Conservation (phyloP, 495 filamentous ascomycete species). For the Penicillium longicatenatum region DNA sequence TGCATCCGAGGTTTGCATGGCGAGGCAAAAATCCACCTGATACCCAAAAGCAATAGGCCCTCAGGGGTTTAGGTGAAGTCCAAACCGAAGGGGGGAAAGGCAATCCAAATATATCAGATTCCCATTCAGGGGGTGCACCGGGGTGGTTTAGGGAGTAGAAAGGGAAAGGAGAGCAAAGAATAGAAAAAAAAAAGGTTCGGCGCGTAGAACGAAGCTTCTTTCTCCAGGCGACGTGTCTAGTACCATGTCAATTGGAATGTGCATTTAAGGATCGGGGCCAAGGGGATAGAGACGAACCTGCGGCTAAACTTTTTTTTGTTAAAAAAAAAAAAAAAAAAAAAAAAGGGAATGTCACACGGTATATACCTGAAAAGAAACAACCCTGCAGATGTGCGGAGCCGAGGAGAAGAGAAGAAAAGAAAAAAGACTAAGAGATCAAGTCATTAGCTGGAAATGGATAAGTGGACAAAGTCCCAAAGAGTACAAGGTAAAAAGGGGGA, state of each 20-base stretch:
- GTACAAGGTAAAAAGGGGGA: conserved; percentile 35
- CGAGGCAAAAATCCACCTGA: conserved; percentile 40
- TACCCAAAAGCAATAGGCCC: neutral
- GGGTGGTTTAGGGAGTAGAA: neutral
- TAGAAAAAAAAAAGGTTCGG: conserved; percentile 15
- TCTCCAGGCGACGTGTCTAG: conserved; percentile 30
- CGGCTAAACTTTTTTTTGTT: conserved; percentile 27
- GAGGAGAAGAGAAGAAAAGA: conserved; percentile 5
- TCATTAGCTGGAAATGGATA: conserved; percentile 34
- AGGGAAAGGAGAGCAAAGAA: conserved; percentile 6
- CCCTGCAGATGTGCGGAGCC: conserved; percentile 14
- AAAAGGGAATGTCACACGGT: conserved; percentile 32
- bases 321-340: too few relatives aligned
- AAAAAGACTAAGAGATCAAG: conserved; percentile 21
- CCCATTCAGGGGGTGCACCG: conserved; percentile 20
- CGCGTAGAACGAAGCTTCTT: conserved; percentile 13
- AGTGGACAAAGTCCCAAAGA: conserved; percentile 16
- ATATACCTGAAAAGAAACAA: conserved; percentile 27
- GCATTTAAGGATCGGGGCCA: conserved; percentile 15
- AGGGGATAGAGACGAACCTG: conserved; percentile 18
- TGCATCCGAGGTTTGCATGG: conserved; percentile 82
- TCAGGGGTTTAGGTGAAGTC: neutral
- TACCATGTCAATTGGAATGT: conserved; percentile 41
- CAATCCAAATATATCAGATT: conserved; percentile 9
- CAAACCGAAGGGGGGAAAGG: neutral